phyloP scores from a whole-genome alignment of 805 yeast species.

The Blastobotrys americana region DNA sequence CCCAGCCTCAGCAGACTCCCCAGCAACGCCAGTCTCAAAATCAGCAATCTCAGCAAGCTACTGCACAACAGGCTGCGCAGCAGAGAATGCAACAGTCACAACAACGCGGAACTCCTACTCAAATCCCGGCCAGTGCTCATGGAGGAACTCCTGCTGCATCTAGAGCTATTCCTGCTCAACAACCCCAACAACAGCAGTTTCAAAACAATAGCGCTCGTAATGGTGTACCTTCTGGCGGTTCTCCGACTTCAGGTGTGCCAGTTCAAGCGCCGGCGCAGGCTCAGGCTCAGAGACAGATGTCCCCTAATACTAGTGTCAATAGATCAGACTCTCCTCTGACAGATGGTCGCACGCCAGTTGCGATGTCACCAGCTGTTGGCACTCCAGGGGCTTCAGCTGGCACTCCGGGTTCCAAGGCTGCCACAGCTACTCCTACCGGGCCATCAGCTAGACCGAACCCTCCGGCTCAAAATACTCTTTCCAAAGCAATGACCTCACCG shows the following conservation, averaged over 20 bases:
- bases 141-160: too few relatives aligned
- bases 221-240: conserved; percentile 10
- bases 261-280: conserved; percentile 8
- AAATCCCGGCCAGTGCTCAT: too few relatives aligned
- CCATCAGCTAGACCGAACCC: conserved; percentile 26
- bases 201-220: conserved; percentile 1
- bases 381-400: conserved; percentile 4
- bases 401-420: conserved; percentile 3
- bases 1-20: conserved; percentile 15
- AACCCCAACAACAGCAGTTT: conserved; percentile 10
- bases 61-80: conserved; percentile 7
- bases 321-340: neutral
- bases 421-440: conserved; percentile 15
- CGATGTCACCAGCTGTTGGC: conserved; percentile 4
- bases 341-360: conserved; percentile 4
- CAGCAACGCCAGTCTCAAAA: conserved; percentile 8
- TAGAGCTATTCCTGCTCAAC: too few relatives aligned
- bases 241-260: conserved; percentile 4
- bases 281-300: neutral
- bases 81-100: conserved; percentile 14
- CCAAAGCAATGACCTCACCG: conserved; percentile 31
- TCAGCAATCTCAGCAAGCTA: conserved; percentile 9
- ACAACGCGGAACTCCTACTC: too few relatives aligned
- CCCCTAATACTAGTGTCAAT: neutral
- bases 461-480: conserved; percentile 31